Evolutionary conservation across 139 green algal genomes (phyloP).

Genomic region (Trebouxia sp.): DNA sequence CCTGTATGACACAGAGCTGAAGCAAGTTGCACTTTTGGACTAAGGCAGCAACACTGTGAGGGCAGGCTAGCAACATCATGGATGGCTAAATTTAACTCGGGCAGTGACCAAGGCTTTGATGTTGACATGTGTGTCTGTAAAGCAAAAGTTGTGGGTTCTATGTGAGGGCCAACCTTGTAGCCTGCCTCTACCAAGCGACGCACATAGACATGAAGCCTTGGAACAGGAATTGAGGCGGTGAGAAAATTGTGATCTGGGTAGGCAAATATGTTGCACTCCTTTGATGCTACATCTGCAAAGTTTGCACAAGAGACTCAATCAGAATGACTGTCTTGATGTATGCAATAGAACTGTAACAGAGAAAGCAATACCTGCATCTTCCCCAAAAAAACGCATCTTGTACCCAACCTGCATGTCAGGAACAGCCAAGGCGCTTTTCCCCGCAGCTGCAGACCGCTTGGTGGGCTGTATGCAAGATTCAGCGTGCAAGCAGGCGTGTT

Average conservation of each 20-base stretch:
- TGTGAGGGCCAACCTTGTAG: slow-evolving; percentile 57
- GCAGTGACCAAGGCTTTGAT: neutral
- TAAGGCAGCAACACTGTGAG: no score
- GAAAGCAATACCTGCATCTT: slow-evolving; percentile 78
- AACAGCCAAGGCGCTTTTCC: no score
- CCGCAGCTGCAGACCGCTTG: no score
- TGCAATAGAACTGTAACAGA: no score
- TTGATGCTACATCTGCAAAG: slow-evolving; percentile 33
- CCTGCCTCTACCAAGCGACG: slow-evolving; percentile 80
- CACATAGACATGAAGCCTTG: slow-evolving; percentile 83
- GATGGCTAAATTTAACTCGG: neutral
- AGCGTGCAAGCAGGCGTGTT: no score
- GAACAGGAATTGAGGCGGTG: slow-evolving; percentile 74
- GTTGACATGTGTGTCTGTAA: neutral
- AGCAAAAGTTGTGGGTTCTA: neutral
- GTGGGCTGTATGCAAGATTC: no score
- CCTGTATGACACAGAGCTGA: no score
- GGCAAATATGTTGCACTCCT: slow-evolving; percentile 58
- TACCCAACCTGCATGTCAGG: slow-evolving; percentile 71
- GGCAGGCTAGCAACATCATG: no score
- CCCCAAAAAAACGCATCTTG: slow-evolving; percentile 85
- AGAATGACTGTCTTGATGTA: no score
- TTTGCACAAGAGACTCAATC: no score
- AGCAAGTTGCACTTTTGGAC: no score
- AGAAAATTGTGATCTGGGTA: slow-evolving; percentile 83